Conservation (phyloP, 2,329 filamentous ascomycete genomes). For the Talaromyces sp. region DNA sequence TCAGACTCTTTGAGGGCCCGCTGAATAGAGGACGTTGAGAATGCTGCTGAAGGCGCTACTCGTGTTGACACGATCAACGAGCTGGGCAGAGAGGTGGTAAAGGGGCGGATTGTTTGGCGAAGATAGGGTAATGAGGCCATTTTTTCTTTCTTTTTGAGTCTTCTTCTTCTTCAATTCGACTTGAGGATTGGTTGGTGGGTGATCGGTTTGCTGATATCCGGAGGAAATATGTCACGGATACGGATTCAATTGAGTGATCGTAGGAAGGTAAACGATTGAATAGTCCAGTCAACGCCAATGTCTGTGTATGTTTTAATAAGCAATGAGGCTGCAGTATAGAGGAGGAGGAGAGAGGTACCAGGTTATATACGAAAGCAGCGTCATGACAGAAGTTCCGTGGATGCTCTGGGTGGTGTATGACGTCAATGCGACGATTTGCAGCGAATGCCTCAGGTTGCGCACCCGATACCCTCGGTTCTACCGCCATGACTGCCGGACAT, state of each 20-base stretch:
- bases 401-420: slow-evolving; percentile 11
- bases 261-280: background rate
- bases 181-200: background rate
- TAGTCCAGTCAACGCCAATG: background rate
- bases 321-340: background rate
- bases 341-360: background rate
- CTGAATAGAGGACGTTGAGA: slow-evolving; percentile 23
- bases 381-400: background rate
- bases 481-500: background rate
- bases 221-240: background rate
- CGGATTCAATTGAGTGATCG: background rate
- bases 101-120: slow-evolving; percentile 6
- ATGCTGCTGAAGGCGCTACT: background rate
- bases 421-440: slow-evolving; percentile 15
- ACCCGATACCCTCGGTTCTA: slow-evolving; percentile 4
- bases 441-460: background rate
- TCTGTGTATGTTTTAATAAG: background rate
- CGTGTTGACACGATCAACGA: background rate
- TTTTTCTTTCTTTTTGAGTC: background rate
- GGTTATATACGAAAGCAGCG: background rate
- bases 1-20: slow-evolving; percentile 35
- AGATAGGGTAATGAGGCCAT: slow-evolving; percentile 8
- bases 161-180: background rate
- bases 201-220: background rate
- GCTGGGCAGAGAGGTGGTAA: background rate